Evolutionary conservation across 2,329 filamentous ascomycete species (phyloP), one percentile per base, ranked within the genome.

Genomic region (Metarhizium humberi): DNA sequence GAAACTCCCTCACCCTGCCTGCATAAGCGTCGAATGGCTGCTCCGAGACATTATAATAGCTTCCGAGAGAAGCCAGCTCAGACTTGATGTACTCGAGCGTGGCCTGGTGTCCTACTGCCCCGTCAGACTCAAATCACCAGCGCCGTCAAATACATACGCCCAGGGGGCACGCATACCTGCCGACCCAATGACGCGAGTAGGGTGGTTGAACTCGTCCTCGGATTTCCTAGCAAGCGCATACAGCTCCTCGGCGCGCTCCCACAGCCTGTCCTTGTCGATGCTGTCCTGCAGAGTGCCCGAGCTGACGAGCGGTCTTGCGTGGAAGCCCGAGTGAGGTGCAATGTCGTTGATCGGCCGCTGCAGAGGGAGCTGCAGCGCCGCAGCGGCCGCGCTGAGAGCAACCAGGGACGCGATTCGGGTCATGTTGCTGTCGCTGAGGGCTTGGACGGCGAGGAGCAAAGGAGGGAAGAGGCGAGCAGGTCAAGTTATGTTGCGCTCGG

Each of bases 121-220:
- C 25, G 20, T 45, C 50, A 53, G 46, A 36, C 55, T 32, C 16
- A 45, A 4, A 5, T 13, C 7, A 34, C 32, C 38, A 40, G 38
- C 13, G 38, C 11, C 38, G 38, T 13, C 13, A 25, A 25, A 1
- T 25, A 25, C 25, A 4, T 25, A 25, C 25, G 3, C 25, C 25
- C 38, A 40, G 38, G 11, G 38, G 40, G 56, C 13, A n/a, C 13
- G 20, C 52, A 25, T 42, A 84, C 82, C 83, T 65, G 78, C 64
- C 59, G 83, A 86, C 34, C 86, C 85, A 60, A 89, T 88, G 25
- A 88, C 85, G 53, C 86, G 78, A 1, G 86, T 89, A 1, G 86
- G 86, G 62, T 85, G 85, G 58, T 80, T 79, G 64, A 83, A 87
- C 59, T 87, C 82, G 2, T 77, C 72, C 57, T 79, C 71, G 11